phyloP scores from a whole-genome alignment of 805 yeast species.

The Zygotorulaspora sp. region DNA sequence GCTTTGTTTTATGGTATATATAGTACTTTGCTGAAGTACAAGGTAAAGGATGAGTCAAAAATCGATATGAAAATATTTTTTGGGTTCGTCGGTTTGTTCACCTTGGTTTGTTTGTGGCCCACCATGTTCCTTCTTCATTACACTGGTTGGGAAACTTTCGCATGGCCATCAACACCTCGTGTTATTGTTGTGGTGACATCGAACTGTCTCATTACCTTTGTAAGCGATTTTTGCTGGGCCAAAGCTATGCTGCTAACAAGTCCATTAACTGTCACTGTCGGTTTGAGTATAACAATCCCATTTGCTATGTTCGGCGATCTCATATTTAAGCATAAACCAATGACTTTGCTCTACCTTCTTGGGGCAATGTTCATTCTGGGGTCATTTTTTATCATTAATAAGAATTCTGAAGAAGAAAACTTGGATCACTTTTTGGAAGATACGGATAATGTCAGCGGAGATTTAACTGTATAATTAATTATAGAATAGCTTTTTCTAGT shows the following conservation, averaged over 20 bases:
- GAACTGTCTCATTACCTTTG: conserved; percentile 74
- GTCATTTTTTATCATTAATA: conserved; percentile 81
- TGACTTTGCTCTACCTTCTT: conserved; percentile 58
- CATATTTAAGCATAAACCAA: conserved; percentile 57
- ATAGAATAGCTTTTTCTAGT: conserved; percentile 1
- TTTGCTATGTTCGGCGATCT: conserved; percentile 91
- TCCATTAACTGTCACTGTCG: conserved; percentile 94
- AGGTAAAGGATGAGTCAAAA: conserved; percentile 66
- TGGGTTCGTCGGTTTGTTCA: conserved; percentile 90
- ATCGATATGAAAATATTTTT: conserved; percentile 84
- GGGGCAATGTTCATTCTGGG: conserved; percentile 80
- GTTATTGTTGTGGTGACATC: conserved; percentile 51
- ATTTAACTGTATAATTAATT: conserved; percentile 3
- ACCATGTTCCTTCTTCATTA: conserved; percentile 60
- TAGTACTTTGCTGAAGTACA: conserved; percentile 74
- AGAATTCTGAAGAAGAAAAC: conserved; percentile 63
- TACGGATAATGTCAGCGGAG: conserved; percentile 1
- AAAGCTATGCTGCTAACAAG: conserved; percentile 89
- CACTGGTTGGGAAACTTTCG: conserved; percentile 64
- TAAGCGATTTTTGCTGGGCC: conserved; percentile 95
- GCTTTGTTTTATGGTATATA: conserved; percentile 91
- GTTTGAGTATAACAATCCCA: conserved; percentile 89
- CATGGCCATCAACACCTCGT: conserved; percentile 53
- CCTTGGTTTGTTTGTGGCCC: conserved; percentile 77
- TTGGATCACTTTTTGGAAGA: conserved; percentile 14